Evolutionary conservation across 257 asterid genomes (phyloP), one percentile per base, ranked within the genome.

Genomic region (Solanum corneliomulleri): DNA sequence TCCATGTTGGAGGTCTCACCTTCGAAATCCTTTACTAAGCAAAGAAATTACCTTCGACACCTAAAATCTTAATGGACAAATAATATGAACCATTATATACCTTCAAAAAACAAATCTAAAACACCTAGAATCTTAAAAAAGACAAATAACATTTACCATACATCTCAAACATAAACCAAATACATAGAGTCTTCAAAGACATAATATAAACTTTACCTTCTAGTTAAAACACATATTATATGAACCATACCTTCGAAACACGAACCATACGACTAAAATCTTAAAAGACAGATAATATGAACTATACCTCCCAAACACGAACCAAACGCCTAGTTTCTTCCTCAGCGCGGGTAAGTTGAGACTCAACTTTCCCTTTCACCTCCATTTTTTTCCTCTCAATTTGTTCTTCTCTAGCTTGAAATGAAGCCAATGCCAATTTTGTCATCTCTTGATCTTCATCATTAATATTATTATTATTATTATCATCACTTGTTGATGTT

Each of bases 291-390:
- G 44, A 49, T 47, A 25, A 52, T 82, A 82, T 82, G 47, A 71
- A 81, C 60, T 89, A 78, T 87, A 94, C 98, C 80, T 95, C 98
- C 98, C 98, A 93, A 11, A 95, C 93, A 80, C 94, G 98, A 2
- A 95, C 96, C 87, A 95, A 83, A 49, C 95, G 94, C 86, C 85
- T 91, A 12, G 98, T 93, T 88, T 93, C 94, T 81, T 93, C 94
- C 80, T 95, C 97, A 10, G 96, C 98, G 15, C 97, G 98, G 81
- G 31, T 92, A 89, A 95, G 98, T 84, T 93, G 96, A 82, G 96
- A 93, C 86, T 95, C 96, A 31, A 95, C 95, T 84, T 94, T 91
- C 31, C 88, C 94, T 78, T 83, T 93, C 84, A 95, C 93, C 88
- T 93, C 95, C 95, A 91, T 88, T 82, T 95, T 95, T 90, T 86